Conservation (phyloP, 148 eudicot species). For the Camellia japonica region DNA sequence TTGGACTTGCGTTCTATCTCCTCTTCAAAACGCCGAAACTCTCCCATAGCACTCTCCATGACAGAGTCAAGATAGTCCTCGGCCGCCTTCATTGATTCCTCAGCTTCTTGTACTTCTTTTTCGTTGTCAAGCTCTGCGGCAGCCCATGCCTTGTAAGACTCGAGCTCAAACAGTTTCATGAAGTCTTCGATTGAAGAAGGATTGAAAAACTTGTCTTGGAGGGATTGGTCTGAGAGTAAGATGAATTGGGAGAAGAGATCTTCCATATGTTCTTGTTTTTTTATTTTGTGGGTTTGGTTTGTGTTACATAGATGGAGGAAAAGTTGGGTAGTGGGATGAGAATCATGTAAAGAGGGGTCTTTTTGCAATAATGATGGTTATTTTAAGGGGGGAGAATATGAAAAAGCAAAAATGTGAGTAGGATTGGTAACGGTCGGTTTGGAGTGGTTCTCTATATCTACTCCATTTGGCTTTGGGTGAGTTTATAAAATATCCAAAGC, state of each 20-base stretch:
- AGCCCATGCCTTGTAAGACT: slow-evolving; percentile 81
- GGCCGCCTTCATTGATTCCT: slow-evolving; percentile 36
- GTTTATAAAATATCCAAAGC: too few species aligned
- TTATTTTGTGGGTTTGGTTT: too few species aligned
- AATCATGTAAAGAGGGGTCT: background rate
- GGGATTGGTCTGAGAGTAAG: slow-evolving; percentile 55
- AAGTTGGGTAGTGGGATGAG: background rate
- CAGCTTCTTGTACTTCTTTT: slow-evolving; percentile 35
- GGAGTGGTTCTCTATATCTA: background rate
- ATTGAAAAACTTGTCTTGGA: slow-evolving; percentile 57
- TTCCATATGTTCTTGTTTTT: too few species aligned
- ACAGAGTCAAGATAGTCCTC: slow-evolving; percentile 61
- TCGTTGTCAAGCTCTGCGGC: slow-evolving; percentile 49
- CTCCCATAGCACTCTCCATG: slow-evolving; percentile 77
- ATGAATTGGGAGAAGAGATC: slow-evolving; percentile 35
- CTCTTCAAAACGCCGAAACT: slow-evolving; percentile 56
- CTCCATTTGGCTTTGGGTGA: background rate
- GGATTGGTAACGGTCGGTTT: slow-evolving; percentile 16
- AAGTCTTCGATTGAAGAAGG: slow-evolving; percentile 65
- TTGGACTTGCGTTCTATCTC: slow-evolving; percentile 42
- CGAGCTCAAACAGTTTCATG: slow-evolving; percentile 72
- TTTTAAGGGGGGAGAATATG: background rate
- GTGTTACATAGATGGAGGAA: background rate
- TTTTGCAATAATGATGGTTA: background rate
- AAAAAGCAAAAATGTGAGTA: background rate